Base-by-base conservation (phyloP, 805 yeast species). In the Jamesozyma gamospora region DNA sequence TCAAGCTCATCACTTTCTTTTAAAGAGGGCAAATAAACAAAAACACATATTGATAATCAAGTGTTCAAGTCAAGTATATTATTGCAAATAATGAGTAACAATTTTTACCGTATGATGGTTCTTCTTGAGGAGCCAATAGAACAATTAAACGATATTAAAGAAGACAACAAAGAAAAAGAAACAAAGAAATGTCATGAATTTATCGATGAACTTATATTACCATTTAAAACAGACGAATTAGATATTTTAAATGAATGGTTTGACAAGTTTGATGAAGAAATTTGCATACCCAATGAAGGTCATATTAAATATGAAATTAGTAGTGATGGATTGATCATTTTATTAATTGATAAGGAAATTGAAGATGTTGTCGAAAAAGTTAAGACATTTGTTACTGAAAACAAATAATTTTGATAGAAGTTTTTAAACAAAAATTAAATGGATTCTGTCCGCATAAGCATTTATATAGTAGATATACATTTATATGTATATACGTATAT, bases 231-330 rank as follows among this genome's bases (percentile, higher is more conserved):
- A 15, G 62, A 59, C 12, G 64, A 60, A 31, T 21, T 59, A 36
- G 64, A 59, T 32, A 41, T 41, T 4, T 43, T 61, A 26, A 60
- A 60, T 28, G 38, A 43, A 17, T 60, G 64, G 64, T 61, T 61
- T 44, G 64, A 60, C 44, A 56, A 53, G 37, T 52, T 64, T 48
- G 68, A 56, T 45, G 58, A 51, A 30, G 52, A 54, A 21, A 57
- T 61, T 17, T 61, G 63, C 41, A 60, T 61, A 49, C 64, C 64
- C 36, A 60, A 61, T 37, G 65, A 61, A 42, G 64, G 64, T 11
- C 58, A 56, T 46, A 58, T 61, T 31, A 61, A 61, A 32, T 61
- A 61, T 40, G 65, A 61, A 40, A 61, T 61, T 35, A 61, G 57
- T 26, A 61, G 63, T 40, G 65, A 61, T 43, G 65, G 65, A 24